Evolutionary conservation across 495 filamentous ascomycete genomes (phyloP), one percentile per base, ranked within the genome.

Genomic region (Terfezia boudieri): DNA sequence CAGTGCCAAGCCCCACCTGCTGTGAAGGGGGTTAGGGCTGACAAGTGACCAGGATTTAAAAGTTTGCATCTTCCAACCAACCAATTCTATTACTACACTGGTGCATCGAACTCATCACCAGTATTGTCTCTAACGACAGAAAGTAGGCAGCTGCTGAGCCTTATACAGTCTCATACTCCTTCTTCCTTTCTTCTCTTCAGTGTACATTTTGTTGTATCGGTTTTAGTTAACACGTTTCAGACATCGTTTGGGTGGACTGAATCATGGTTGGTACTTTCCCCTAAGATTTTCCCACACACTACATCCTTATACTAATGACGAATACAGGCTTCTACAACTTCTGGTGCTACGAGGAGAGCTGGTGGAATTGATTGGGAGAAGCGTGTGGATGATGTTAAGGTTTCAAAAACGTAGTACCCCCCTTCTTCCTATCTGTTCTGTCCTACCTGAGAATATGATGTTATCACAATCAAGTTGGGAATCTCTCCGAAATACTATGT

Each of bases 401-500:
- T 84, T 20, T 83, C 82, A 43, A 95, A 95, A 69, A 83, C 78
- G 90, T 96, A 81, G 71, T 84, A 14, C 41, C 12, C 4, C 8
- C 17, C 41, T 9, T 46, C 41, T 20, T 20, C 41, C 17, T 46
- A 5, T 20, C 41, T 14, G 41, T 46, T 14, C 41, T 46, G 41
- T 46, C 8, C 17, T 4, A 58, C 61, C 55, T 53, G 58, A 68
- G 58, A 67, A 51, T 56, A 89, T 90, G 86, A 95, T 95, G 90
- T 76, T 75, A 46, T 66, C 67, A 71, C 72, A 73, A 72, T 80
- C 80, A 89, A 89, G 89, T 89, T 96, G 90, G 90, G 92, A 99
- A 99, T 99, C 90, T 99, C 90, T 99, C 90, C 78, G 83, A 98
- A 83, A 73, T 67, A 67, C 57, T 66, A 70, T 96, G 90, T 79